Base-by-base conservation (phyloP, 2,329 filamentous ascomycete species). In the Mollisia scopiformis region DNA sequence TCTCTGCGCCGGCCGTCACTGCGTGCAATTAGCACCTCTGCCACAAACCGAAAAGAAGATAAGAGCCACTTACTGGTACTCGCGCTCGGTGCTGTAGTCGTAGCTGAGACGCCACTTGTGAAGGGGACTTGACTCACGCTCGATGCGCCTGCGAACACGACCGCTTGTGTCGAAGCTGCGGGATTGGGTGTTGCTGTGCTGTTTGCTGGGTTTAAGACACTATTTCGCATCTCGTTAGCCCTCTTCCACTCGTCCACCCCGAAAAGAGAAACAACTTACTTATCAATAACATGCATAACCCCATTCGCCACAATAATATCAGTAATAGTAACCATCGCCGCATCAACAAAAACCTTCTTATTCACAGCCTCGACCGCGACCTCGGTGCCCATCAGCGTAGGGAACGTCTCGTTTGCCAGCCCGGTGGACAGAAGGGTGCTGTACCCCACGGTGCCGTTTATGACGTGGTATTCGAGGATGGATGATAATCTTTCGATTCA, bases 171-270 rank as follows among this genome's bases (percentile, higher is more conserved):
- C 1, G 79, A 78, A 0, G 76, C 72, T n/a, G 78, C 76, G 66
- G 8, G 81, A 16, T 46, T 27, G 1, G 58, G 53, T 11, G 28
- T 64, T 2, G 58, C 79, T n/a, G 73, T 70, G 6, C 76, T 76
- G 1, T 75, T 72, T 1, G 79, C 75, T 13, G 84, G 82, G 76
- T 88, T 88, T 54, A 88, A 75, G 37, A 88, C 84, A 62, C 79
- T 81, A 19, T 23, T 43, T 43, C 7, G 30, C 6, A 8, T 43
- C n/a, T 43, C 6, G 21, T 49, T 49, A 49, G 43, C 43, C 7
- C n/a, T 19, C 28, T 30, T 8, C 46, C 19, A 11, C 10, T 8
- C 7, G 14, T 21, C 19, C 19, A 28, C 3, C 19, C 7, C 43
- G 43, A 27, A 23, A 28, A n/a, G 16, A n/a, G 10, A 33, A 33